These are phyloP conservation scores for Allium fistulosum DNA, from an alignment of 106 monocot species.

Conservation along the genomic window DNA sequence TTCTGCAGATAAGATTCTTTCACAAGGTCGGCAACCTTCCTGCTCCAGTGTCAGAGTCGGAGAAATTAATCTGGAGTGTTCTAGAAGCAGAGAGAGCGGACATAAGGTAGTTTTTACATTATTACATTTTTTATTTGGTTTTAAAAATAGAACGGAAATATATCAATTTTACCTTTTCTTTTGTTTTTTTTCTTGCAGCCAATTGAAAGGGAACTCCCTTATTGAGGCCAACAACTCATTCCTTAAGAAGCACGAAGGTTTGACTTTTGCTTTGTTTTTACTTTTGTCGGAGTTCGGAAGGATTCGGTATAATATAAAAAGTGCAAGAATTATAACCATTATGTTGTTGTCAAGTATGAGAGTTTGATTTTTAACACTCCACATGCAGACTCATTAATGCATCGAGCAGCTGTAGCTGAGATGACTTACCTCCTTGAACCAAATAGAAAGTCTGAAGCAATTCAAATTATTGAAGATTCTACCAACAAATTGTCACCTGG, in stretches of 20 bases:
- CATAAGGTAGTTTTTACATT: constrained; percentile 44
- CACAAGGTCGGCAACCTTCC: constrained; percentile 53
- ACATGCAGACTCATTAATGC: constrained; percentile 73
- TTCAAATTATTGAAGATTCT: constrained; percentile 77
- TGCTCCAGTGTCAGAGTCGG: constrained; percentile 59
- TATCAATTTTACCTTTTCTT: neutral
- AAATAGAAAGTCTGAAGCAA: constrained; percentile 72
- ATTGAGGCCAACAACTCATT: constrained; percentile 65
- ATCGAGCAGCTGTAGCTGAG: constrained; percentile 86
- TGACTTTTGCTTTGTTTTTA: neutral
- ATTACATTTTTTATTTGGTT: neutral
- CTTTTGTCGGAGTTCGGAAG: neutral
- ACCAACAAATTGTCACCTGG: constrained; percentile 23
- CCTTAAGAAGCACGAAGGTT: constrained; percentile 78
- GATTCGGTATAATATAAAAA: too few species aligned
- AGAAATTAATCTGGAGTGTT: constrained; percentile 79
- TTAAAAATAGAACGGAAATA: neutral
- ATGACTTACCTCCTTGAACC: constrained; percentile 73
- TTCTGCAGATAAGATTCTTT: constrained; percentile 73
- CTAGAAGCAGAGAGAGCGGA: constrained; percentile 64
- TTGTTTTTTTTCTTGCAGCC: constrained; percentile 35
- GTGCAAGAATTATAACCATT: too few species aligned
- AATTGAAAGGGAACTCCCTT: constrained; percentile 72
- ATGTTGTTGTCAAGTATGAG: neutral
- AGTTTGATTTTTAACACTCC: neutral